Percentiles rank a stretch among this genome's conserved stretches.
Conservation (phyloP, 306 rosid genomes). For the Hippophae tibetana region DNA sequence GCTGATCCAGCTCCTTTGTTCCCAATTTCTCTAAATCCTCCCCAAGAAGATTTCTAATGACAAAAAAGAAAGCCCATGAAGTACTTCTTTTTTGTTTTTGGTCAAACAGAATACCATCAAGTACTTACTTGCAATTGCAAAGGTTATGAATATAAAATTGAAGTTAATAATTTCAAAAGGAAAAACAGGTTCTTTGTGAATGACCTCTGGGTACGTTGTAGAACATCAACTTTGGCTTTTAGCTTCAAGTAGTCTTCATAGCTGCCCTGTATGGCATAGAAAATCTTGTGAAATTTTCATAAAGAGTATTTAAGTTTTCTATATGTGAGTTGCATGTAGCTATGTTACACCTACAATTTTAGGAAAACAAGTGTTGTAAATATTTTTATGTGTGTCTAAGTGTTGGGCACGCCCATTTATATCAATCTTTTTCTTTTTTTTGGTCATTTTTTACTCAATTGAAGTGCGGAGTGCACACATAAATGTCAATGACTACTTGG, state of each 20-base stretch:
- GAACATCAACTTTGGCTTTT: conserved; percentile 48
- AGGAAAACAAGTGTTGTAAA: too few relatives aligned
- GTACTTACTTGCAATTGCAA: neutral
- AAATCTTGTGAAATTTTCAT: neutral
- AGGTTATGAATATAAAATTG: neutral
- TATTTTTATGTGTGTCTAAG: too few relatives aligned
- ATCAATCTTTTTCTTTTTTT: too few relatives aligned
- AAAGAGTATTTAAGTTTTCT: neutral
- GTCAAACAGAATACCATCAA: neutral
- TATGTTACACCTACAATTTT: too few relatives aligned
- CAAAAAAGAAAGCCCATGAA: neutral
- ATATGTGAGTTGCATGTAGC: too few relatives aligned
- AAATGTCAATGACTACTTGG: too few relatives aligned
- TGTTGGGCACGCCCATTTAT: too few relatives aligned
- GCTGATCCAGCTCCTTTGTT: conserved; percentile 45
- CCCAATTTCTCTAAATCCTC: conserved; percentile 57
- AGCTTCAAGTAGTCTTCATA: conserved; percentile 64
- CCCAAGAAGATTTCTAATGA: conserved; percentile 49
- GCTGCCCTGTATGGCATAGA: conserved; percentile 26
- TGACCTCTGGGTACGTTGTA: conserved; percentile 67
- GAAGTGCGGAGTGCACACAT: too few relatives aligned
- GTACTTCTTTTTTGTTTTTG: neutral
- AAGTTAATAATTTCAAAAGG: neutral
- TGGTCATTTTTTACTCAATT: too few relatives aligned
- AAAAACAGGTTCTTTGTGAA: neutral